A percentile compares a stretch with the other conserved stretches of the same genome.
phyloP scores from a whole-genome alignment of 2,329 filamentous ascomycete genomes.

The Talaromyces sp. region DNA sequence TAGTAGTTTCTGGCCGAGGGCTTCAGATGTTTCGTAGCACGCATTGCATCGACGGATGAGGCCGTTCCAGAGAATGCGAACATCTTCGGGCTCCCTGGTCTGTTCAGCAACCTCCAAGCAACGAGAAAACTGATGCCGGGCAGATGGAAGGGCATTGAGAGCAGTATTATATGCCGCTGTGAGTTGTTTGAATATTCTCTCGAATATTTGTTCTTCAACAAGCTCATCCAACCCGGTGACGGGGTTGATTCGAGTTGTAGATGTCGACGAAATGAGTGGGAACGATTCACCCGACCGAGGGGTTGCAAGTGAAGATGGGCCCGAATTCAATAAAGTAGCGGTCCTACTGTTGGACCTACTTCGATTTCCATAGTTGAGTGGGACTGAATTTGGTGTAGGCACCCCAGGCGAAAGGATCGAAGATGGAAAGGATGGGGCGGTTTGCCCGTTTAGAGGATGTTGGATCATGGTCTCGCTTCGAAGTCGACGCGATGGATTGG shows the following conservation, averaged over 20 bases:
- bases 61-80: slow-evolving; percentile 62
- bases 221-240: slow-evolving; percentile 59
- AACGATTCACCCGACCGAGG: slow-evolving; percentile 82
- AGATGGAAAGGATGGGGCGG: slow-evolving; percentile 15
- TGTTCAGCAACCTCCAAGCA: slow-evolving; percentile 61
- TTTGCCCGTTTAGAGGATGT: slow-evolving; percentile 29
- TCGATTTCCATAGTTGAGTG: slow-evolving; percentile 28
- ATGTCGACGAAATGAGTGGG: slow-evolving; percentile 43
- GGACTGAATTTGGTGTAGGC: slow-evolving; percentile 20
- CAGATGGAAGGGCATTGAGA: slow-evolving; percentile 64
- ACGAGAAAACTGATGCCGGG: slow-evolving; percentile 61
- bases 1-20: slow-evolving; percentile 67
- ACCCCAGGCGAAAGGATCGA: slow-evolving; percentile 29
- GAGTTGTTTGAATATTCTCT: slow-evolving; percentile 73
- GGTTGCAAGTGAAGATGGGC: slow-evolving; percentile 52
- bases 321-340: slow-evolving; percentile 47
- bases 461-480: slow-evolving; percentile 50
- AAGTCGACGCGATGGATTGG: slow-evolving; percentile 39
- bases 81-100: slow-evolving; percentile 54
- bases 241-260: slow-evolving; percentile 47
- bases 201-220: slow-evolving; percentile 76
- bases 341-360: slow-evolving; percentile 49
- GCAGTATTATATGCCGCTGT: slow-evolving; percentile 69
- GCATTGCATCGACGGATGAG: slow-evolving; percentile 67
- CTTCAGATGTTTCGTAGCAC: slow-evolving; percentile 68